Base-by-base conservation (phyloP, 202 grass and related monocot species). In the Musa balbisiana region DNA sequence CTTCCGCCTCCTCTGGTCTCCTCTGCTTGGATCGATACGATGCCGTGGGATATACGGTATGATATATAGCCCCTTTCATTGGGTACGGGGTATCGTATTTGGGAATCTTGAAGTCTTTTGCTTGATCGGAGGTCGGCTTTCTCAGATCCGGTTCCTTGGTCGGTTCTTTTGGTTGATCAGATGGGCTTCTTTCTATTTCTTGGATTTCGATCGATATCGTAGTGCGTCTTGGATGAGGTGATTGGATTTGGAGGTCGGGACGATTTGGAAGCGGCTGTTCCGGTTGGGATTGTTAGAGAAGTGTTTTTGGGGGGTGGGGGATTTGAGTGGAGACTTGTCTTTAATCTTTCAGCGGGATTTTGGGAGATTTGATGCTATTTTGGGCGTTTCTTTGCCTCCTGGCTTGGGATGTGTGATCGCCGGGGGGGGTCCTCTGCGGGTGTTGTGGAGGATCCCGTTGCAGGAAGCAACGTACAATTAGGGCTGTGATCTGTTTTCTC, bases 391-490 rank as follows among this genome's bases (percentile, higher is more conserved):
- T 43, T 43, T 43, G 33, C 33, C 33, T 43, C 33, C 33, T 43
- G 33, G 33, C 26, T 29, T 83, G 52, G 24, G 80, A 84, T 77
- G 82, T 81, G 72, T 93, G 89, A 98, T 86, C 84, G 79, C 77
- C 82, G 81, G 79, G 87, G 33, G 29, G 80, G 78, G 73, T 72
- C 86, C 81, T 87, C 90, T 76, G 83, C 83, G 82, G 54, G 52
- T 72, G 67, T 79, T 71, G 73, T 85, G 74, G 84, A 91, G 90
- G 93, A 84, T 87, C 86, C 89, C 91, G 83, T 87, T 81, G 84
- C 86, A 67, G 78, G 83, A 81, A 81, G 76, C 67, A 69, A 26
- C 78, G 76, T 74, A 71, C 33, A 82, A 70, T 79, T 82, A 79
- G 80, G 24, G 53, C 2, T 29, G 33, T 59, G 24, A 23, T 79